phyloP scores from a whole-genome alignment of 192 early-diverging fungal genomes.

The Spinellus fusiger region DNA sequence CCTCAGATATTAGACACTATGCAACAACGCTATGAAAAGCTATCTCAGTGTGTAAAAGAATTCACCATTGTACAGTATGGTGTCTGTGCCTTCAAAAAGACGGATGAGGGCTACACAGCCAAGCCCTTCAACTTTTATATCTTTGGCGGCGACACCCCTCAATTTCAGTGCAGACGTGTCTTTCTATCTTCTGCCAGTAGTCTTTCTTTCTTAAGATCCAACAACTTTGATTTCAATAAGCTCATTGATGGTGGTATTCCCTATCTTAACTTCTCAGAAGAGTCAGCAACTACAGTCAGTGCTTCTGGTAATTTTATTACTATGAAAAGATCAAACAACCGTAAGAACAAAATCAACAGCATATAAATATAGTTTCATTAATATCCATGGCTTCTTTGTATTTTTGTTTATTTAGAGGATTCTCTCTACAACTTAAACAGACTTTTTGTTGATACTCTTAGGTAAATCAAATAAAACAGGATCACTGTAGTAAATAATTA shows the following conservation, averaged over 20 bases:
- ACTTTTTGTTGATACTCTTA: too few relatives aligned
- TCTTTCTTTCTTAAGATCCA: constrained; percentile 68
- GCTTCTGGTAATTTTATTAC: neutral
- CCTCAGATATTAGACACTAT: constrained; percentile 24
- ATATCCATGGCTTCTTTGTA: too few relatives aligned
- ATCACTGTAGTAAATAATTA: neutral
- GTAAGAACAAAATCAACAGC: neutral
- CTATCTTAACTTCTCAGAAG: constrained; percentile 57
- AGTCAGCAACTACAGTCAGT: constrained; percentile 26
- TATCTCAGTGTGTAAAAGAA: constrained; percentile 16
- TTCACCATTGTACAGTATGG: constrained; percentile 76
- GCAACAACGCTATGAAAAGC: constrained; percentile 32
- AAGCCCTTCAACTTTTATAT: constrained; percentile 86
- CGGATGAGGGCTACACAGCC: constrained; percentile 56
- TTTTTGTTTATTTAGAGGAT: too few relatives aligned
- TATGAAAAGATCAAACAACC: neutral
- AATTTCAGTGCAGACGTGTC: neutral
- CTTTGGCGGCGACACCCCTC: constrained; percentile 39
- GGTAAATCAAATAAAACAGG: too few relatives aligned
- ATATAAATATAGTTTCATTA: too few relatives aligned
- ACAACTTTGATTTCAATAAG: constrained; percentile 90
- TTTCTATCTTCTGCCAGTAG: constrained; percentile 35
- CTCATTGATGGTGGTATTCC: constrained; percentile 78
- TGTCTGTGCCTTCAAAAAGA: constrained; percentile 76
- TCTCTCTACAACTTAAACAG: too few relatives aligned